Evolutionary conservation across 2,329 filamentous ascomycete genomes (phyloP).

Genomic region (Penicillium verrucosum): DNA sequence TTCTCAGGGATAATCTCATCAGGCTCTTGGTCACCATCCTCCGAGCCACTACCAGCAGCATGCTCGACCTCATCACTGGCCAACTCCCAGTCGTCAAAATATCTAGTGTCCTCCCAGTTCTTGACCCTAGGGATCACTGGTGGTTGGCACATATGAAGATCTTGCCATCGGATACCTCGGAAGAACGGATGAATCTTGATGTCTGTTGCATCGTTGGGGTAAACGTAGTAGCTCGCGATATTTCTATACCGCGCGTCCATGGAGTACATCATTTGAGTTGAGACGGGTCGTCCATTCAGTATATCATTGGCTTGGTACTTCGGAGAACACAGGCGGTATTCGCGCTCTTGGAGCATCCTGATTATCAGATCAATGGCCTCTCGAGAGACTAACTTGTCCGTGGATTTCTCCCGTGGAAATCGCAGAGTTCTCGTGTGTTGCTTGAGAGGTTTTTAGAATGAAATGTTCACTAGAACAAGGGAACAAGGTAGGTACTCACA

Average conservation of each 20-base stretch:
- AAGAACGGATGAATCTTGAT: constrained; percentile 92
- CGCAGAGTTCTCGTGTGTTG: constrained; percentile 66
- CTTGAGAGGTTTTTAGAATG: constrained; percentile 39
- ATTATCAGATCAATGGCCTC: constrained; percentile 75
- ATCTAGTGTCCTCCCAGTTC: constrained; percentile 71
- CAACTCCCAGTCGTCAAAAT: constrained; percentile 77
- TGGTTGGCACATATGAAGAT: constrained; percentile 65
- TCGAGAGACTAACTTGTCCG: constrained; percentile 58
- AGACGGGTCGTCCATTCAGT: constrained; percentile 30
- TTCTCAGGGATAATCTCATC: not conserved
- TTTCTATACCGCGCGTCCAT: constrained; percentile 36
- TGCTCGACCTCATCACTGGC: constrained; percentile 55
- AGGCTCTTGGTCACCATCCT: constrained; percentile 1
- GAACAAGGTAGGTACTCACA: constrained; percentile 45
- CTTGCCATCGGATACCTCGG: constrained; percentile 71
- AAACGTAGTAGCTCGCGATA: constrained; percentile 64
- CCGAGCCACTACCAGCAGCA: constrained; percentile 13
- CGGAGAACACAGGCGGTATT: constrained; percentile 70
- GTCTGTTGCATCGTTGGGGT: constrained; percentile 78
- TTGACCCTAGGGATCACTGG: constrained; percentile 76
- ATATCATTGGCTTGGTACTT: constrained; percentile 68
- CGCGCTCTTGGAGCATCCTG: constrained; percentile 68
- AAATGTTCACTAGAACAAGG: constrained; percentile 16
- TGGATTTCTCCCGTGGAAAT: constrained; percentile 61
- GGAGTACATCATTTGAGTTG: constrained; percentile 31